Evolutionary conservation across 805 yeast species (phyloP).

Genomic region (Candida incommunis): DNA sequence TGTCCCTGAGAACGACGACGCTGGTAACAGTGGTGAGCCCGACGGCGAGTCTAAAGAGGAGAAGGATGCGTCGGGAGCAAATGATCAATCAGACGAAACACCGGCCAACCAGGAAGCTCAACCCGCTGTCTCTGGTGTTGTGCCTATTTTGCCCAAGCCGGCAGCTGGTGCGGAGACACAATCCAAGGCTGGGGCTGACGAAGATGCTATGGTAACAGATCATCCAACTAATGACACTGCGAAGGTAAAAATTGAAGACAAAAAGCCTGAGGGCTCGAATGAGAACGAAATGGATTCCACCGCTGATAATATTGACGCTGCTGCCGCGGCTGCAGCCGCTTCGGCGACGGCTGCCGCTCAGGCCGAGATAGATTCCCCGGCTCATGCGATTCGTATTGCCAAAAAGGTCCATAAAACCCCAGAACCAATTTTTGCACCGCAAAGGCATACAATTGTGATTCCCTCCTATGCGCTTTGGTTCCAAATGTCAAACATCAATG

Average conservation of each 20-base stretch:
- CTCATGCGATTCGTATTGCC: slow-evolving; percentile 2
- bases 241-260: background rate
- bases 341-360: background rate
- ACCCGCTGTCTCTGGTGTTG: too few species aligned
- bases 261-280: background rate
- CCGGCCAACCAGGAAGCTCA: too few species aligned
- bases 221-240: too few species aligned
- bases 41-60: too few species aligned
- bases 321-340: slow-evolving; percentile 2
- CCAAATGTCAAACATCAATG: slow-evolving; percentile 52
- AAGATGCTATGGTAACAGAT: too few species aligned
- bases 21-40: background rate
- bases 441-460: slow-evolving; percentile 70
- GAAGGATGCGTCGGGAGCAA: too few species aligned
- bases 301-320: background rate
- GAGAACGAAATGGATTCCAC: background rate
- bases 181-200: too few species aligned
- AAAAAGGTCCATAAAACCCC: slow-evolving; percentile 1
- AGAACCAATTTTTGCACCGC: slow-evolving; percentile 23
- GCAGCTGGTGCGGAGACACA: too few species aligned
- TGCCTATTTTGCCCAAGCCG: too few species aligned
- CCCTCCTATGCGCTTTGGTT: slow-evolving; percentile 90
- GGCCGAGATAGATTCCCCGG: background rate
- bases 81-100: too few species aligned
- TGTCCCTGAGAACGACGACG: background rate